These are phyloP conservation scores for Tillandsia fasciculata DNA, from an alignment of 176 grass and related monocot genomes.

Conservation along the genomic window DNA sequence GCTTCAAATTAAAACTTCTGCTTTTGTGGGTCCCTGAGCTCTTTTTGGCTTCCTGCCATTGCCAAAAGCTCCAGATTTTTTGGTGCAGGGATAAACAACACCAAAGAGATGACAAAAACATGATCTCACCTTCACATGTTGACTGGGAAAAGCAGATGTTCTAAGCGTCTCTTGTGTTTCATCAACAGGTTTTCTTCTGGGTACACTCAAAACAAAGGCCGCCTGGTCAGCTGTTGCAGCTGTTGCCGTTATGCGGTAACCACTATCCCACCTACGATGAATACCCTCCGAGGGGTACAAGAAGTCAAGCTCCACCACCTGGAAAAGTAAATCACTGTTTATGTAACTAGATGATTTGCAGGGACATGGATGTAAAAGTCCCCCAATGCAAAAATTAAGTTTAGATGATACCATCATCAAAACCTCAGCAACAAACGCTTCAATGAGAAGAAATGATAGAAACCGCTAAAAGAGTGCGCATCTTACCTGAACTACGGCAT, in stretches of 20 bases:
- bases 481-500: no score
- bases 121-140: conserved; percentile 75
- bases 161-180: conserved; percentile 95
- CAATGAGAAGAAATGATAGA: no score
- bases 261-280: conserved; percentile 78
- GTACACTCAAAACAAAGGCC: conserved; percentile 74
- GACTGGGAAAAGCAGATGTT: conserved; percentile 91
- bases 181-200: conserved; percentile 76
- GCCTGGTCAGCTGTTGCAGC: conserved; percentile 83
- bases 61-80: conserved; percentile 1
- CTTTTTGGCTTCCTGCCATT: no score
- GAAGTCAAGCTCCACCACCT: conserved; percentile 98
- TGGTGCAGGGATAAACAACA: not conserved
- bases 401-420: no score
- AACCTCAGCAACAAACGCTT: no score
- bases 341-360: not conserved
- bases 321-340: conserved; percentile 9
- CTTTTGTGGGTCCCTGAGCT: no score
- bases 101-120: not conserved
- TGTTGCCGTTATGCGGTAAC: conserved; percentile 73
- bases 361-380: no score
- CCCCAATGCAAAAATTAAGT: no score
- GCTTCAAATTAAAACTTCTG: not conserved
- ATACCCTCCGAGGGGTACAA: conserved; percentile 95
- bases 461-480: no score